Percentiles rank a stretch among this genome's conserved stretches.
Conservation (phyloP, 192 early-diverging fungal species). For the Funneliformis mosseae region DNA sequence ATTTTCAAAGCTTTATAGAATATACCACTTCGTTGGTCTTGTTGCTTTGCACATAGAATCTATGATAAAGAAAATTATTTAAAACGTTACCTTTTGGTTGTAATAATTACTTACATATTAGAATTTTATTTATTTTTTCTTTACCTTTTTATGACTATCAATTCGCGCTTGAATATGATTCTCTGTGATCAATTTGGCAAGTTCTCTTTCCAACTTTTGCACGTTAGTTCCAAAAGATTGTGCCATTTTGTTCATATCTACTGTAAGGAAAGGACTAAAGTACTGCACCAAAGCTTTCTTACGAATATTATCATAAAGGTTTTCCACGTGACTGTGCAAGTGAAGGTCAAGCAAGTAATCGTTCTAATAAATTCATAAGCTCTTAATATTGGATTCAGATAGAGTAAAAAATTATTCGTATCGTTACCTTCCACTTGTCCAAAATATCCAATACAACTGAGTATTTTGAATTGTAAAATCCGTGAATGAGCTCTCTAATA, state of each 20-base stretch:
- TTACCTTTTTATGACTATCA: slow-evolving; percentile 86
- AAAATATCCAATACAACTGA: slow-evolving; percentile 65
- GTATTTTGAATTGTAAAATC: slow-evolving; percentile 82
- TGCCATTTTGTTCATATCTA: slow-evolving; percentile 82
- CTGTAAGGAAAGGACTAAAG: slow-evolving; percentile 74
- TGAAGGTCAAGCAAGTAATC: slow-evolving; percentile 69
- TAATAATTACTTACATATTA: too few relatives aligned
- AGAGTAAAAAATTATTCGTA: neutral
- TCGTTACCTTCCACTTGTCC: slow-evolving; percentile 62
- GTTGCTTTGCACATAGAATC: slow-evolving; percentile 69
- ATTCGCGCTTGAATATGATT: slow-evolving; percentile 77
- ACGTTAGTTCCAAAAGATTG: slow-evolving; percentile 66
- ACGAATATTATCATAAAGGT: slow-evolving; percentile 68
- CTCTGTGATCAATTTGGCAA: slow-evolving; percentile 69
- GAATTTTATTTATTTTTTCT: neutral
- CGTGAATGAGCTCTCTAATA: slow-evolving; percentile 67
- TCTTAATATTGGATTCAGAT: neutral
- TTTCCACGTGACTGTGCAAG: slow-evolving; percentile 70
- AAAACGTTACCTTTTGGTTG: neutral
- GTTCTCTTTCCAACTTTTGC: slow-evolving; percentile 64
- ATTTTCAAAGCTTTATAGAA: slow-evolving; percentile 68
- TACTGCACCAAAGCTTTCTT: slow-evolving; percentile 82
- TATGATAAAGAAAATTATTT: slow-evolving; percentile 30
- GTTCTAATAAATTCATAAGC: slow-evolving; percentile 36
- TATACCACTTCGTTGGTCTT: slow-evolving; percentile 66